Conservation (phyloP, 73 alveolate genomes). For the Paramecium pentaurelia region DNA sequence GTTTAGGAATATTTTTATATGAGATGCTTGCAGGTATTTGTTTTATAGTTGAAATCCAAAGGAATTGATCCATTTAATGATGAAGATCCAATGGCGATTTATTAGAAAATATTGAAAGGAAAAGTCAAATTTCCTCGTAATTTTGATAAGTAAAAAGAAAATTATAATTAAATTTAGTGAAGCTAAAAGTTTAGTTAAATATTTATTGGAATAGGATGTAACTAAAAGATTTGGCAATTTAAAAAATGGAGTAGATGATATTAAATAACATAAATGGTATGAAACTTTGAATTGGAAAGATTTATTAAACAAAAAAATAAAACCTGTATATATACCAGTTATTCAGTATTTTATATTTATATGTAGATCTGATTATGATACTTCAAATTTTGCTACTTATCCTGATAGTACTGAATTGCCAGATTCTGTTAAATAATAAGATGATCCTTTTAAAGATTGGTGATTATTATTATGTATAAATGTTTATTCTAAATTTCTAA, state of each 20-base stretch:
- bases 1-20: constrained; percentile 90
- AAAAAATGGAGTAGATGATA: constrained; percentile 88
- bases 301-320: constrained; percentile 68
- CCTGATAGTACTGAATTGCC: constrained; percentile 87
- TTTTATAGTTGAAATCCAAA: constrained; percentile 45
- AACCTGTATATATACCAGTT: constrained; percentile 84
- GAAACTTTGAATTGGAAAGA: constrained; percentile 68
- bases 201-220: constrained; percentile 84
- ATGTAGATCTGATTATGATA: constrained; percentile 72
- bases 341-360: constrained; percentile 28
- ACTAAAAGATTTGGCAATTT: constrained; percentile 85
- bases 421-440: constrained; percentile 69
- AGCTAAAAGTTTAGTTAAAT: constrained; percentile 80
- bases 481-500: neutral
- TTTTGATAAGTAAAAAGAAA: constrained; percentile 66
- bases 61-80: constrained; percentile 90
- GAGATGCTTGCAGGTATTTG: constrained; percentile 93
- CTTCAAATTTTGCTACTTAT: constrained; percentile 86
- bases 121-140: constrained; percentile 85
- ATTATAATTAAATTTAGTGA: constrained; percentile 41
- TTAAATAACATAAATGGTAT: constrained; percentile 88
- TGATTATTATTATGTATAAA: neutral
- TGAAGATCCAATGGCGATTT: constrained; percentile 97
- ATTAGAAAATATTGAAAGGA: constrained; percentile 89
- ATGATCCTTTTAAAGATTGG: constrained; percentile 93